A percentile compares a stretch with the other conserved stretches of the same genome.
phyloP scores from a whole-genome alignment of 164 flowering plant species.

The Taxillus chinensis region DNA sequence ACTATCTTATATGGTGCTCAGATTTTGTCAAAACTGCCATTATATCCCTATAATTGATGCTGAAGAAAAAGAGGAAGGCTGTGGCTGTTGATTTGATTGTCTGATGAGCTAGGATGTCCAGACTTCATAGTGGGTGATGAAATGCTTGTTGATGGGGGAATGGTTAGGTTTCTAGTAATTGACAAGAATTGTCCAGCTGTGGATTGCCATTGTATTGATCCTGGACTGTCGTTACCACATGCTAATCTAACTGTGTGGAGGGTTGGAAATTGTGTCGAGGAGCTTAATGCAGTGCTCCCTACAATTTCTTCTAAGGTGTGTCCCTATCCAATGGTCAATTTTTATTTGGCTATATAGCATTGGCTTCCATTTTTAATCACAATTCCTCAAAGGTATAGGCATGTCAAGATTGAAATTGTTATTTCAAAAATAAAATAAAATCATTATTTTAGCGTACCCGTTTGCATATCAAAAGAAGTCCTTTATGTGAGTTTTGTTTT shows the following conservation, averaged over 20 bases:
- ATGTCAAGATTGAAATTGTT: too few relatives aligned
- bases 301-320: conserved; percentile 92
- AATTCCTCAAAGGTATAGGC: too few relatives aligned
- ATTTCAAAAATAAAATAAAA: too few relatives aligned
- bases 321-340: conserved; percentile 1
- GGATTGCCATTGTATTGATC: conserved; percentile 83
- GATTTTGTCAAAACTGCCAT: too few relatives aligned
- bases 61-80: neutral
- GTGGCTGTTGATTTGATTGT: neutral
- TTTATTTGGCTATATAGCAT: too few relatives aligned
- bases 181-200: conserved; percentile 97
- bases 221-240: conserved; percentile 84
- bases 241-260: conserved; percentile 94
- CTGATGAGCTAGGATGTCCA: conserved; percentile 14
- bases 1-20: neutral
- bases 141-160: conserved; percentile 95
- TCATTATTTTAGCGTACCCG: too few relatives aligned
- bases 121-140: conserved; percentile 93
- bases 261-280: conserved; percentile 78
- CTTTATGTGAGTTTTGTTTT: too few relatives aligned
- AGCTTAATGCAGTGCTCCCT: conserved; percentile 93
- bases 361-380: too few relatives aligned
- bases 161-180: conserved; percentile 96
- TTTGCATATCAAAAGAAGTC: too few relatives aligned
- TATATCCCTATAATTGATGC: neutral